Evolutionary conservation across 1,139 yeast species (phyloP).

Genomic region (Saccharomyces uvarum): DNA sequence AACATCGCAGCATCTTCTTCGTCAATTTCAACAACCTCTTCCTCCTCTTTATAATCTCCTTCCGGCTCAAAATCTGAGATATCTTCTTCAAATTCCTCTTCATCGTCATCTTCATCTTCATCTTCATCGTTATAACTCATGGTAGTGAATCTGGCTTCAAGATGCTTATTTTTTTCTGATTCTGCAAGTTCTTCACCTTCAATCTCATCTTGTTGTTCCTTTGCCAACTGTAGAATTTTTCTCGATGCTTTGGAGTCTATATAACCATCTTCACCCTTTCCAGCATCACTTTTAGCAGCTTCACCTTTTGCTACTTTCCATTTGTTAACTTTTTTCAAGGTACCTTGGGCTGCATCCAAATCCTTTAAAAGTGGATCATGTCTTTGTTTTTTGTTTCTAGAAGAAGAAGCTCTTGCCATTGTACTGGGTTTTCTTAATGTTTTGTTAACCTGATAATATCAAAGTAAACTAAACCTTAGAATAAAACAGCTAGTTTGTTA

Average conservation of each 20-base stretch:
- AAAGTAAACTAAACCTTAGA: background rate
- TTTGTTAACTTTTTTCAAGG: conserved; percentile 41
- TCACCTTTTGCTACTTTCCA: conserved; percentile 23
- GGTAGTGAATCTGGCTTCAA: conserved; percentile 23
- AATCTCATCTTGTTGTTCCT: conserved; percentile 85
- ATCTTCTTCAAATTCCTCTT: conserved; percentile 41
- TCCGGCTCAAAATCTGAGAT: conserved; percentile 44
- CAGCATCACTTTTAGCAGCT: conserved; percentile 29
- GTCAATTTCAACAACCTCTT: conserved; percentile 50
- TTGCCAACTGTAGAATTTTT: conserved; percentile 80
- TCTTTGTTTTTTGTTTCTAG: conserved; percentile 44
- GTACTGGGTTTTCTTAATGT: conserved; percentile 3
- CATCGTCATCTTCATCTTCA: conserved; percentile 38
- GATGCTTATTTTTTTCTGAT: conserved; percentile 17
- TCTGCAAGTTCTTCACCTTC: conserved; percentile 37
- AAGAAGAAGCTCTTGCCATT: conserved; percentile 61
- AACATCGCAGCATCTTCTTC: conserved; percentile 66
- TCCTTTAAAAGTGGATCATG: conserved; percentile 80
- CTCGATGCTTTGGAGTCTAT: conserved; percentile 79
- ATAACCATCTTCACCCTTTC: conserved; percentile 40
- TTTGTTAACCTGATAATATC: background rate
- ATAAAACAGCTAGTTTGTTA: background rate
- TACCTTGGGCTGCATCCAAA: conserved; percentile 64
- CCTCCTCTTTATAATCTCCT: conserved; percentile 44
- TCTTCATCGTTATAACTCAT: conserved; percentile 25